Conservation (phyloP, 75 land plant genomes). For the Cryptomeria japonica region DNA sequence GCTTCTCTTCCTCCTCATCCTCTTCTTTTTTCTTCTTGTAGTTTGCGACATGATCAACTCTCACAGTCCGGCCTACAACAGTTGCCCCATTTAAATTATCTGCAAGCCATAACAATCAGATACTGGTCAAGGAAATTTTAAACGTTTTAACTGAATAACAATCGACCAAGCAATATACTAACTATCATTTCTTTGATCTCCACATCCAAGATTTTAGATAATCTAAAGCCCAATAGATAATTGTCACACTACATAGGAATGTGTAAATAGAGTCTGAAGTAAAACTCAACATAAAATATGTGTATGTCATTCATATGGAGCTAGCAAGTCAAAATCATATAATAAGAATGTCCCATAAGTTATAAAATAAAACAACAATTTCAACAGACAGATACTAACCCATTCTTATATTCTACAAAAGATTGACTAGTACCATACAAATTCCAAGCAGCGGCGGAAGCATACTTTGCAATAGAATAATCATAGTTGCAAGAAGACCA, state of each 20-base stretch:
- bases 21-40: slow-evolving; percentile 93
- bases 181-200: not conserved
- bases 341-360: not conserved
- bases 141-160: not conserved
- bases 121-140: not conserved
- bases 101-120: slow-evolving; percentile 19
- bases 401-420: no score
- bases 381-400: not conserved
- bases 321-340: not conserved
- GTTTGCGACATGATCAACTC: slow-evolving; percentile 91
- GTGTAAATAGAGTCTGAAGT: not conserved
- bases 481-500: not conserved
- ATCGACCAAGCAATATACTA: not conserved
- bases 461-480: not conserved
- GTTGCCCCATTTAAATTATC: slow-evolving; percentile 96
- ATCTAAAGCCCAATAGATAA: not conserved
- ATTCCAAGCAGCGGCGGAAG: not conserved
- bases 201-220: not conserved
- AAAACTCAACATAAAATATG: not conserved
- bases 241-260: not conserved
- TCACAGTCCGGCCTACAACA: slow-evolving; percentile 67
- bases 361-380: no score
- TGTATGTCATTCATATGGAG: not conserved
- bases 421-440: not conserved
- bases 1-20: slow-evolving; percentile 74